phyloP scores from a whole-genome alignment of 1,284 basidiomycete species.

The Apiotrichum mycotoxinovorans region DNA sequence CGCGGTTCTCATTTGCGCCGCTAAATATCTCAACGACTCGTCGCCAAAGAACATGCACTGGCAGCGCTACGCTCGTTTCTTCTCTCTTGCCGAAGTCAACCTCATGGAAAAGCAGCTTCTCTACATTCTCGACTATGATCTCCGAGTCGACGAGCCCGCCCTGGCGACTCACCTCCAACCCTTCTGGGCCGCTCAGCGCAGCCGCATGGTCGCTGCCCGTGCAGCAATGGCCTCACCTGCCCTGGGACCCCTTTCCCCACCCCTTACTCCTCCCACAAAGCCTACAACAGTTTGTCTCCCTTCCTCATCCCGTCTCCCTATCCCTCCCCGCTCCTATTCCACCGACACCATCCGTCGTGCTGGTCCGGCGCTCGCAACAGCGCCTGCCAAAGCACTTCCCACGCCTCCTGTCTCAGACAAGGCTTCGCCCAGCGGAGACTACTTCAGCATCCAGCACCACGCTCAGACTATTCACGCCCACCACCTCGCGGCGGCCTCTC shows the following conservation, averaged over 20 bases:
- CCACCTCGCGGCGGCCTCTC: not conserved
- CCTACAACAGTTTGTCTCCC: constrained; percentile 8
- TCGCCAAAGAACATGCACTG: constrained; percentile 94
- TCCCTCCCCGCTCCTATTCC: constrained; percentile 11
- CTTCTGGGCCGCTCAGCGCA: constrained; percentile 17
- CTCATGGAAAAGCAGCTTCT: constrained; percentile 95
- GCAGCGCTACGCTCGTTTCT: constrained; percentile 65
- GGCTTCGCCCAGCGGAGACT: constrained; percentile 7
- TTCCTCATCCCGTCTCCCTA: constrained; percentile 11
- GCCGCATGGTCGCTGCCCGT: constrained; percentile 13
- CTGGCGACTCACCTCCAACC: constrained; percentile 17
- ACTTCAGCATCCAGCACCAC: constrained; percentile 15
- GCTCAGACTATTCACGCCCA: constrained; percentile 1
- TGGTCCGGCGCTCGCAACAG: constrained; percentile 6
- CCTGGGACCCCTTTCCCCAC: constrained; percentile 7
- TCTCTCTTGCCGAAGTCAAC: constrained; percentile 70
- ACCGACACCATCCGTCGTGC: constrained; percentile 4
- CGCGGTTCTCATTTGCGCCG: constrained; percentile 89
- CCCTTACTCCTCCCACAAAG: constrained; percentile 17
- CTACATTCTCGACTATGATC: constrained; percentile 80
- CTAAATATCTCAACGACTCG: constrained; percentile 97
- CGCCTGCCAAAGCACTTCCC: constrained; percentile 6
- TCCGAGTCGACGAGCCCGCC: constrained; percentile 68
- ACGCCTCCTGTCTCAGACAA: constrained; percentile 7
- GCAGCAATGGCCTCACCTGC: constrained; percentile 1